Percentiles rank a stretch among this genome's conserved stretches.
phyloP scores from a whole-genome alignment of 305 asterid species.

The Solanum aculeatissimum region DNA sequence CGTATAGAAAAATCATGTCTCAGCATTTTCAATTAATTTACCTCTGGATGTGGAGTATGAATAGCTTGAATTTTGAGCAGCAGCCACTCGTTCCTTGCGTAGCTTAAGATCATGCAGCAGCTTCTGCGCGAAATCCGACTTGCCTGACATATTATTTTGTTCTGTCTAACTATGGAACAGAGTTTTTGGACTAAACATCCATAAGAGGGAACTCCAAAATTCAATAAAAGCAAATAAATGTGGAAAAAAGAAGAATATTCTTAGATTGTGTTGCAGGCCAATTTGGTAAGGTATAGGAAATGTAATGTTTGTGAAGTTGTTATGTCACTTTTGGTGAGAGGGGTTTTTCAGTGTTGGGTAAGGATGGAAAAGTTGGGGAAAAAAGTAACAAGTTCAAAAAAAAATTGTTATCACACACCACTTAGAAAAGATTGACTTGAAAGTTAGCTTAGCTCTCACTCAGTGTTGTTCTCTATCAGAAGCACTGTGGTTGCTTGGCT shows the following conservation, averaged over 20 bases:
- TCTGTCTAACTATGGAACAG: background rate
- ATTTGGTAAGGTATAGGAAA: background rate
- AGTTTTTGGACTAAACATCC: background rate
- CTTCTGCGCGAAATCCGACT: slow-evolving; percentile 41
- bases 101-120: slow-evolving; percentile 39
- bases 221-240: background rate
- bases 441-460: slow-evolving; percentile 19
- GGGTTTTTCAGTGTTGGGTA: slow-evolving; percentile 35
- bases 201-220: background rate
- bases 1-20: background rate
- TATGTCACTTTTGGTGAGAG: slow-evolving; percentile 19
- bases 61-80: slow-evolving; percentile 19
- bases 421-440: slow-evolving; percentile 21
- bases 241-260: slow-evolving; percentile 8
- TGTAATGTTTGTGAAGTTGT: slow-evolving; percentile 5
- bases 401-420: background rate
- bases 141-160: slow-evolving; percentile 18
- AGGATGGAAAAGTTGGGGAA: slow-evolving; percentile 7
- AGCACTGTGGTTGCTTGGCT: slow-evolving; percentile 11
- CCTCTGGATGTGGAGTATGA: slow-evolving; percentile 20
- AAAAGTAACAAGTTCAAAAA: background rate
- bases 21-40: background rate
- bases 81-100: slow-evolving; percentile 32
- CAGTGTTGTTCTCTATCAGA: background rate
- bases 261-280: slow-evolving; percentile 5